phyloP scores from a whole-genome alignment of 441 rosid species.

The Syzygium malaccense region DNA sequence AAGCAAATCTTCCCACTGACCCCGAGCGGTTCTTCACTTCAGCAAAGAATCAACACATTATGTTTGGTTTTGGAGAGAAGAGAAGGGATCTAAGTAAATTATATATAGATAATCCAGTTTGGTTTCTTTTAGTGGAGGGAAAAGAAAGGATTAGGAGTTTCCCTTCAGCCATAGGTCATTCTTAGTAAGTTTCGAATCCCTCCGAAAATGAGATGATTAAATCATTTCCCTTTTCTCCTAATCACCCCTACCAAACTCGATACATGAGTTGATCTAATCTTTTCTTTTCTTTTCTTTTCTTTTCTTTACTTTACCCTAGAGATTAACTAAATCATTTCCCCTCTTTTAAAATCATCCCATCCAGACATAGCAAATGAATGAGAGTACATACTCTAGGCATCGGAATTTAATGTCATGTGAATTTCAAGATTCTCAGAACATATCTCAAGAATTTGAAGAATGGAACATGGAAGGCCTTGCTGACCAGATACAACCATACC shows the following conservation, averaged over 20 bases:
- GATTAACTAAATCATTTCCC: background rate
- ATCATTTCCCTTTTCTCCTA: background rate
- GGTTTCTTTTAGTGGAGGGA: background rate
- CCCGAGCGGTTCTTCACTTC: background rate
- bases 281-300: background rate
- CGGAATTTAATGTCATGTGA: too few species aligned
- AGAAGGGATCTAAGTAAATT: background rate
- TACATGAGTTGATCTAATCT: background rate
- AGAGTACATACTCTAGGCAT: too few species aligned
- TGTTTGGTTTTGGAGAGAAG: background rate
- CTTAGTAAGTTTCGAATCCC: background rate
- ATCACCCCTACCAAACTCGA: background rate
- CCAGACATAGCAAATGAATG: background rate
- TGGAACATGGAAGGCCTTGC: background rate
- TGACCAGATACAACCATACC: constrained; percentile 16
- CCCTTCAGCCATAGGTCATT: background rate
- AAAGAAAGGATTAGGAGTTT: background rate
- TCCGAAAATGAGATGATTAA: background rate
- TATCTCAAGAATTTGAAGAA: background rate
- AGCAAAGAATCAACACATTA: background rate
- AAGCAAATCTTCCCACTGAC: background rate
- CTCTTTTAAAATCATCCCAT: background rate
- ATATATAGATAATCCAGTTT: background rate
- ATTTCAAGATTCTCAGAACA: background rate
- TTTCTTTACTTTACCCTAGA: background rate